phyloP scores from a whole-genome alignment of 2,329 filamentous ascomycete genomes.

The Xylaria multiplex region DNA sequence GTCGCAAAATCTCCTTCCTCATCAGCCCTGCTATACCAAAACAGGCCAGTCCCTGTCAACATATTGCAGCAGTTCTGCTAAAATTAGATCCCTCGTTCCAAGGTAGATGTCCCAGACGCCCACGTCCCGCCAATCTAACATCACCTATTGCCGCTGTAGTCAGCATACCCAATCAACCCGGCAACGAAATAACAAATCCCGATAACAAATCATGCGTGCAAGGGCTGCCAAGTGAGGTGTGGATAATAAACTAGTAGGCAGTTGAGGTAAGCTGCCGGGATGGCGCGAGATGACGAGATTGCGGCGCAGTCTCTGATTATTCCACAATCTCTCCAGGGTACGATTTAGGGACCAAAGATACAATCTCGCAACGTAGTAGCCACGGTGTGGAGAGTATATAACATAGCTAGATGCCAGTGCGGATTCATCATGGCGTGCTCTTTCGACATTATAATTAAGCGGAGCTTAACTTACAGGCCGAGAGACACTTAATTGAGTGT shows the following conservation, averaged over 20 bases:
- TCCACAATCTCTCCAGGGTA: slow-evolving; percentile 1
- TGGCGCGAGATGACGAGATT: slow-evolving; percentile 33
- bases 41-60: not conserved
- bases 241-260: slow-evolving; percentile 8
- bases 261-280: slow-evolving; percentile 25
- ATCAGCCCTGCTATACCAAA: slow-evolving; percentile 17
- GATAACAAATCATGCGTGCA: slow-evolving; percentile 26
- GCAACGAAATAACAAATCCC: slow-evolving; percentile 35
- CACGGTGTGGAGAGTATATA: slow-evolving; percentile 33
- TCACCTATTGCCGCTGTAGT: slow-evolving; percentile 30
- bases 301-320: not conserved
- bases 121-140: slow-evolving; percentile 20
- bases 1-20: not conserved
- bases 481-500: not conserved
- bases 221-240: slow-evolving; percentile 12
- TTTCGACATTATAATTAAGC: slow-evolving; percentile 12
- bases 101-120: slow-evolving; percentile 2
- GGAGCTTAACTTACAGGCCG: slow-evolving; percentile 5
- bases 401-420: slow-evolving; percentile 12
- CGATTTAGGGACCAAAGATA: not conserved
- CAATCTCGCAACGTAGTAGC: slow-evolving; percentile 5
- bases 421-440: slow-evolving; percentile 32
- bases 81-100: slow-evolving; percentile 26
- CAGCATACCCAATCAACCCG: slow-evolving; percentile 23
- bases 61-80: slow-evolving; percentile 7